Evolutionary conservation across 306 rosid species (phyloP).

Genomic region (Arachis hypogaea): DNA sequence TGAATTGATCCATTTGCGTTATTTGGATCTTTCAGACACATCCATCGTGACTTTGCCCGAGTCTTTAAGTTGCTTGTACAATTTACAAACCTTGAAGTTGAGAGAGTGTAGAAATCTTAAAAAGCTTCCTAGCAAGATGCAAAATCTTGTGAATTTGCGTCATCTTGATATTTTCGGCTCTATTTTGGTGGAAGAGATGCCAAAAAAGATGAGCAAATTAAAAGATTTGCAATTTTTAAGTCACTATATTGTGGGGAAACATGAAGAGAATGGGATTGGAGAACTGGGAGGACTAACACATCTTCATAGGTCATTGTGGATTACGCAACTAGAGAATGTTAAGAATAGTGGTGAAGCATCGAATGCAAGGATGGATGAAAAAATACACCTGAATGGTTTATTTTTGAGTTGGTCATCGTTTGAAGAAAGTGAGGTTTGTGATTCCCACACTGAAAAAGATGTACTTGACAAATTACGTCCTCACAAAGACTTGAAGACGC

Average conservation of each 20-base stretch:
- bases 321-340: background rate
- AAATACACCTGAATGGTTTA: background rate
- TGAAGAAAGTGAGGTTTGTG: background rate
- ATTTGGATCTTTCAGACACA: background rate
- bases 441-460: background rate
- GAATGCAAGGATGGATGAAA: background rate
- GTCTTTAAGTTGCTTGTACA: background rate
- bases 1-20: background rate
- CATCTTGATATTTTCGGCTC: background rate
- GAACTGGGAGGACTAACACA: background rate
- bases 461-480: background rate
- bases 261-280: background rate
- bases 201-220: background rate
- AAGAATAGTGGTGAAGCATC: background rate
- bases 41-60: background rate
- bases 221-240: background rate
- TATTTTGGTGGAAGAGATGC: background rate
- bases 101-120: rapidly evolving
- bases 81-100: background rate
- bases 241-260: background rate
- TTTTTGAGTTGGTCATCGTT: background rate
- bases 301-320: background rate
- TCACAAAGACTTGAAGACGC: background rate
- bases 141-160: background rate
- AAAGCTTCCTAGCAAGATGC: background rate